Conservation (phyloP, 192 early-diverging fungal species). For the Coemansia nantahalensis region DNA sequence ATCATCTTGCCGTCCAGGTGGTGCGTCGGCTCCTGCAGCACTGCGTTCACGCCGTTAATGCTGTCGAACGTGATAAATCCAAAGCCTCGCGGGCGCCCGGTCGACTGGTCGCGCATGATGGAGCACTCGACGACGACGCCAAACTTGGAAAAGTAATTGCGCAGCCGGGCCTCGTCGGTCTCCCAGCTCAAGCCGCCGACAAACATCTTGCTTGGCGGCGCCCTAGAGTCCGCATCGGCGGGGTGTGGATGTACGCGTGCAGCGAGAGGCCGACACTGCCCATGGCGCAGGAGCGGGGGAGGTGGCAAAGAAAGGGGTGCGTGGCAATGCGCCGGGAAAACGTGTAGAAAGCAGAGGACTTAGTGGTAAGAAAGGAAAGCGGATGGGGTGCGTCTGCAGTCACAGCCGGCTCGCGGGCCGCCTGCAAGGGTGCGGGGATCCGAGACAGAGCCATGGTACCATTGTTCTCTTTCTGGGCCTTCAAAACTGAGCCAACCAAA, state of each 20-base stretch:
- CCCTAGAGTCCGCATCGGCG: background rate
- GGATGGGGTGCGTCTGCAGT: too few species aligned
- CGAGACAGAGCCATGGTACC: too few species aligned
- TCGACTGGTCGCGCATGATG: constrained; percentile 81
- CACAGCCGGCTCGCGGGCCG: too few species aligned
- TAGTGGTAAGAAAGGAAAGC: constrained; percentile 7
- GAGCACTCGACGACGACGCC: constrained; percentile 82
- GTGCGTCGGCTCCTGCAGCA: constrained; percentile 66
- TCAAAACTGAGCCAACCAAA: background rate
- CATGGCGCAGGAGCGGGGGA: too few species aligned
- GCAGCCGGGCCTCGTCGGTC: constrained; percentile 82
- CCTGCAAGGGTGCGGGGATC: too few species aligned
- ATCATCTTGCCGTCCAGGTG: constrained; percentile 66
- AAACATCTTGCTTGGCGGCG: constrained; percentile 75
- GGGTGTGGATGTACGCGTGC: too few species aligned
- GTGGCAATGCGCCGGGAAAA: too few species aligned
- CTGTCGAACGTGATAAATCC: constrained; percentile 92
- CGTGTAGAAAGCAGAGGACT: constrained; percentile 6
- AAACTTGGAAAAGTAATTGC: constrained; percentile 81
- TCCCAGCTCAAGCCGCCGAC: constrained; percentile 87
- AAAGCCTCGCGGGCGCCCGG: constrained; percentile 89
- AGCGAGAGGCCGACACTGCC: too few species aligned
- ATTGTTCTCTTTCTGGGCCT: too few species aligned
- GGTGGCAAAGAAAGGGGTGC: too few species aligned
- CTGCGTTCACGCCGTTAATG: constrained; percentile 71